Percentiles rank a stretch among this genome's conserved stretches.
phyloP scores from a whole-genome alignment of 805 yeast genomes.

The Hanseniaspora lindneri region DNA sequence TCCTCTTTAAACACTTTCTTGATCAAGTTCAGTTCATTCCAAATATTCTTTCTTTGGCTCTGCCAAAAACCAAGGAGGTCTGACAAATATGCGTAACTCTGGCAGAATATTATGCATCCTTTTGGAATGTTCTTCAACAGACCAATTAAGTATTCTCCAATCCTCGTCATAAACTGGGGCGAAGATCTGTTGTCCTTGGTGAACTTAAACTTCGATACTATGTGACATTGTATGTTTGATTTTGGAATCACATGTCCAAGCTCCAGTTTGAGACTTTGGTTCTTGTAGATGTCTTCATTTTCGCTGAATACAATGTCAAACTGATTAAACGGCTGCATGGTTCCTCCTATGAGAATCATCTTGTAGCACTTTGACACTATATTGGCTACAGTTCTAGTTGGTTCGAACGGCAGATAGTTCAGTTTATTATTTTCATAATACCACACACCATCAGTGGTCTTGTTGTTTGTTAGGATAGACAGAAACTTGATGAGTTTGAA shows the following conservation, averaged over 20 bases:
- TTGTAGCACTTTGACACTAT: slow-evolving; percentile 54
- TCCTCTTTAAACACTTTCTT: slow-evolving; percentile 53
- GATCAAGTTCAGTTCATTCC: slow-evolving; percentile 28
- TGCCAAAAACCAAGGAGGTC: slow-evolving; percentile 47
- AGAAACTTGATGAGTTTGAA: slow-evolving; percentile 58
- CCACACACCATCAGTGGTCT: slow-evolving; percentile 51
- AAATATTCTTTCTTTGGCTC: slow-evolving; percentile 20
- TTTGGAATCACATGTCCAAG: slow-evolving; percentile 81
- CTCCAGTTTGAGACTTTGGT: slow-evolving; percentile 41
- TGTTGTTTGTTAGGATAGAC: slow-evolving; percentile 20
- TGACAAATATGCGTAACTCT: slow-evolving; percentile 65
- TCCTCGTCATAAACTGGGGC: slow-evolving; percentile 32
- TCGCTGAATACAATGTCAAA: slow-evolving; percentile 32
- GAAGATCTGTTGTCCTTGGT: slow-evolving; percentile 54
- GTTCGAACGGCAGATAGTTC: slow-evolving; percentile 68
- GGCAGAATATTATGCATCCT: slow-evolving; percentile 74
- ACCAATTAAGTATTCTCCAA: slow-evolving; percentile 41
- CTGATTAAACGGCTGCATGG: slow-evolving; percentile 83
- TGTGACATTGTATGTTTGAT: slow-evolving; percentile 44
- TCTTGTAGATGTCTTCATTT: slow-evolving; percentile 37
- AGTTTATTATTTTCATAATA: slow-evolving; percentile 41
- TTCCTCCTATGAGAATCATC: slow-evolving; percentile 82
- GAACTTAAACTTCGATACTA: slow-evolving; percentile 39
- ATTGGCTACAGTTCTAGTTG: slow-evolving; percentile 55
- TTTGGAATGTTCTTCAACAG: slow-evolving; percentile 42